Evolutionary conservation across 805 yeast genomes (phyloP), one percentile per base, ranked within the genome.

Genomic region (Candida gorgasii): DNA sequence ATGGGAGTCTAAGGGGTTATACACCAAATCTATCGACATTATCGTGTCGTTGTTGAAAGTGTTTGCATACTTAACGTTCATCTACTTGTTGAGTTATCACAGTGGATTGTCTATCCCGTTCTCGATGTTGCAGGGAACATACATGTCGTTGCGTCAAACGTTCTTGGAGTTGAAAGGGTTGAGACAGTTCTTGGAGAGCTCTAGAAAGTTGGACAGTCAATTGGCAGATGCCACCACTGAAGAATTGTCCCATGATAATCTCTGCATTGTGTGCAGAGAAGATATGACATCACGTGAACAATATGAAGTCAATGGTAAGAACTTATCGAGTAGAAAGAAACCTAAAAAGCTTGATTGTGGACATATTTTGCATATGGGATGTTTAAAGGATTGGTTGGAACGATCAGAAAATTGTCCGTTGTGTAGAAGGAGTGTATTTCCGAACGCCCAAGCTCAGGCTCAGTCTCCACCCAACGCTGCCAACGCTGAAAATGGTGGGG

Each of bases 371-470:
- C 99, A 93, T 60, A 67, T 85, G 64, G 90, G 93, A 4, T 93
- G 99, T 61, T 73, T 93, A 48, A 86, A 88, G 55, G 84, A 86
- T 51, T 93, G 99, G 99, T 72, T 93, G 52, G 95, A 87, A 57
- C 76, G 96, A 50, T 88, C 96, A 0, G 92, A 84, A 52, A 78
- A 80, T n/a, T 93, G 99, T 67, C 99, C 99, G 1, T 80, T 90
- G 41, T 93, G 99, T 61, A 73, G 96, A 47, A 72, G 83, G 22
- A 78, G 80, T 8, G 95, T 89, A 5, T 69, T 70, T 46, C 54
- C 44, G 18, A 17, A 40, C n/a, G n/a, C n/a, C n/a, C n/a, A n/a
- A n/a, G n/a, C n/a, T n/a, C n/a, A n/a, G n/a, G 22, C 28, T n/a
- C n/a, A n/a, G n/a, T n/a, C n/a, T n/a, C n/a, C n/a, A n/a, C n/a